Evolutionary conservation across 1,284 basidiomycete genomes (phyloP), one percentile per base, ranked within the genome.

Genomic region (Meripilus lineatus): DNA sequence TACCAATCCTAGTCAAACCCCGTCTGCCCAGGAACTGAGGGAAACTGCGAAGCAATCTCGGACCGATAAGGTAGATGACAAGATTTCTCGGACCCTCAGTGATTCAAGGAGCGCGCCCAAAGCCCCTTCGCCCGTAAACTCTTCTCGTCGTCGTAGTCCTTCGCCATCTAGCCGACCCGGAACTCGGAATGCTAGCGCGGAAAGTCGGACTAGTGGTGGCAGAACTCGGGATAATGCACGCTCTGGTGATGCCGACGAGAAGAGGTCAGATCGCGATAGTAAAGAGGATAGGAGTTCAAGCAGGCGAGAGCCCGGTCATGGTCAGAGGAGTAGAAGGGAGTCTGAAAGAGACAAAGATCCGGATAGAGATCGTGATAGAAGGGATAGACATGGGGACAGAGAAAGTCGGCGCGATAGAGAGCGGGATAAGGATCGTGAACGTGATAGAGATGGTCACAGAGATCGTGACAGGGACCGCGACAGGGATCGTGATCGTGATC

Each of bases 11-110:
- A 90, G 88, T 54, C 86, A 89, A 54, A 89, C 84, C 0, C 62
- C 69, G 7, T 82, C 81, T n/a, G 88, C 88, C 0, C 86, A 89
- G 54, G 88, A 89, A 53, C 70, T 90, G 5, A 75, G 87, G 40
- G 83, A 85, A 56, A 87, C 82, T 5, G 85, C 85, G 7, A 83
- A 79, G 53, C 79, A 83, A 56, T 72, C 75, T 14, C 59, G 66
- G 24, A 39, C 59, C 35, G 66, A 50, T 62, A 64, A 53, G 48
- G 35, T 23, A 30, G 58, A 53, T 8, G 63, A 61, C 28, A 58
- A 53, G 17, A 17, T 44, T 14, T 17, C 48, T 37, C 56, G 45
- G 38, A 46, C 46, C 44, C 56, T 55, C 1, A 55, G 48, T 4
- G 67, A 70, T 34, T 52, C 60, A 25, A 73, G 75, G 20, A 18